Percentiles rank a stretch among this genome's conserved stretches.
Conservation (phyloP, 2,329 filamentous ascomycete species). For the Acarospora socialis region DNA sequence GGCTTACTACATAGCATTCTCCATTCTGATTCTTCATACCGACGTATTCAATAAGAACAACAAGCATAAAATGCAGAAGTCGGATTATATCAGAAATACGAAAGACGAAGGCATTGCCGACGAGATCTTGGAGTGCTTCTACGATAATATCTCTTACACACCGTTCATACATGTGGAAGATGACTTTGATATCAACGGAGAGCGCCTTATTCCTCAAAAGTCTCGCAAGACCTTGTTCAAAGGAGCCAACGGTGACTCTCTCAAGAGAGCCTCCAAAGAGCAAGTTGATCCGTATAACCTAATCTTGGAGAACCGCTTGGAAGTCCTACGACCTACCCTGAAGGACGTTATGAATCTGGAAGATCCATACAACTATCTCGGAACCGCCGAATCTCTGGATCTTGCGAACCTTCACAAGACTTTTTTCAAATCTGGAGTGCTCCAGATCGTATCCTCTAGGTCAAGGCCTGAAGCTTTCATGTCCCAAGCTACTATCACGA, state of each 20-base stretch:
- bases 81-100: constrained; percentile 90
- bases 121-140: constrained; percentile 88
- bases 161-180: constrained; percentile 97
- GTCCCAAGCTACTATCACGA: constrained; percentile 69
- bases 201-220: constrained; percentile 57
- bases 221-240: constrained; percentile 58
- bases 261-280: constrained; percentile 56
- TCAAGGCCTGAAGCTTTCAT: constrained; percentile 93
- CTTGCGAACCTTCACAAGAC: constrained; percentile 70
- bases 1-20: constrained; percentile 97
- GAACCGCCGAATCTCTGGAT: constrained; percentile 61
- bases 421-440: constrained; percentile 78
- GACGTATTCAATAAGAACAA: constrained; percentile 99
- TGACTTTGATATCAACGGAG: constrained; percentile 64
- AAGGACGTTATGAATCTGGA: constrained; percentile 88
- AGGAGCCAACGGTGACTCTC: constrained; percentile 47
- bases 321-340: constrained; percentile 66
- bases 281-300: constrained; percentile 91
- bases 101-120: constrained; percentile 83
- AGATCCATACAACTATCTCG: constrained; percentile 79
- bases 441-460: constrained; percentile 88
- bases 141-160: constrained; percentile 96
- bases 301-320: constrained; percentile 79
- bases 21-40: constrained; percentile 86
- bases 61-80: constrained; percentile 96